Evolutionary conservation across 805 yeast species (phyloP).

Genomic region (Tetrapisispora taiwanensis): DNA sequence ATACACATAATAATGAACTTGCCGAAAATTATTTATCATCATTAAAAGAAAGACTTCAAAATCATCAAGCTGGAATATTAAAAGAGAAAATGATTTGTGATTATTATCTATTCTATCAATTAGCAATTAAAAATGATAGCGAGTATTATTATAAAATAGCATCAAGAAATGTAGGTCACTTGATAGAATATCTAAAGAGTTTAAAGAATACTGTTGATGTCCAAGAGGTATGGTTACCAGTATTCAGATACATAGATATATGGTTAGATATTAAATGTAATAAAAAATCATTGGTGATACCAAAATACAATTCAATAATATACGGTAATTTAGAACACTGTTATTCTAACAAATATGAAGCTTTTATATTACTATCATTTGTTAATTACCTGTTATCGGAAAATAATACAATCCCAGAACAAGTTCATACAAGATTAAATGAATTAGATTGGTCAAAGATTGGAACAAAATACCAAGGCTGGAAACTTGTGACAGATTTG

Average conservation of each 20-base stretch:
- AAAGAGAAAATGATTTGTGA: constrained; percentile 18
- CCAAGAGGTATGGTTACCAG: constrained; percentile 10
- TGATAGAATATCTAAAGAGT: constrained; percentile 9
- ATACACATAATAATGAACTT: constrained; percentile 23
- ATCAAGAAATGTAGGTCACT: constrained; percentile 15
- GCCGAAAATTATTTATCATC: constrained; percentile 23
- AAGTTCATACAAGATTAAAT: constrained; percentile 1
- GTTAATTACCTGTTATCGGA: constrained; percentile 14
- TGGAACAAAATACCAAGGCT: constrained; percentile 13
- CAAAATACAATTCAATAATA: constrained; percentile 6
- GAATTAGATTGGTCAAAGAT: constrained; percentile 3
- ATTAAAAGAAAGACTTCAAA: constrained; percentile 17
- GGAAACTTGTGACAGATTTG: constrained; percentile 21
- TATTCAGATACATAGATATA: constrained; percentile 14
- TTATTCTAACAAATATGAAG: constrained; percentile 7
- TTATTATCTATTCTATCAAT: constrained; percentile 11
- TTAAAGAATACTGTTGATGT: neutral
- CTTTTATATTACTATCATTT: constrained; percentile 11
- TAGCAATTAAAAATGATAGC: constrained; percentile 13
- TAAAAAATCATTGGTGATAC: constrained; percentile 6
- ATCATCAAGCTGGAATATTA: constrained; percentile 10
- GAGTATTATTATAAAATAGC: constrained; percentile 18
- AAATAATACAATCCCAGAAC: constrained; percentile 9
- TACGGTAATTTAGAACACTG: neutral
- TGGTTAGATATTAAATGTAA: constrained; percentile 8